These are phyloP conservation scores for Musa balbisiana DNA, from an alignment of 202 grass and related monocot species.

Conservation along the genomic window DNA sequence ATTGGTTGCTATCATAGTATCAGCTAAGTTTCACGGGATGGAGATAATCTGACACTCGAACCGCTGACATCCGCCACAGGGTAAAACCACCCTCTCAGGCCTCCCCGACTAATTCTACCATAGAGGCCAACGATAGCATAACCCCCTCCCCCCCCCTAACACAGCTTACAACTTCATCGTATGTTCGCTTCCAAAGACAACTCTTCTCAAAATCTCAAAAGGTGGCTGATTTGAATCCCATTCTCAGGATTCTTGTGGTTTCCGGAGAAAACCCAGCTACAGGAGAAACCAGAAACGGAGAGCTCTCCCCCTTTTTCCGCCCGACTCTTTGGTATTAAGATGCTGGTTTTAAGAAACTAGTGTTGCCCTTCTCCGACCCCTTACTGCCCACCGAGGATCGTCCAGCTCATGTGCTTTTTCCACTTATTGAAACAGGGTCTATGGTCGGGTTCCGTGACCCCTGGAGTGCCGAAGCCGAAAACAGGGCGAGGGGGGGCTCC, in stretches of 20 bases:
- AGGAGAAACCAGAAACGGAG: not conserved
- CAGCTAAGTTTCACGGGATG: not conserved
- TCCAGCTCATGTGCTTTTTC: not conserved
- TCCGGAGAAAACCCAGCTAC: slow-evolving; percentile 21
- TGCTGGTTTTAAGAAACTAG: slow-evolving; percentile 8
- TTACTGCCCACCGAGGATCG: not conserved
- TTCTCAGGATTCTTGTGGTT: too few relatives aligned
- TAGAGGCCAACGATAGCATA: not conserved
- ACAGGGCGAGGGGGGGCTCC: not conserved
- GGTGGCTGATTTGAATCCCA: slow-evolving; percentile 17
- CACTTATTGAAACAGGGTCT: not conserved
- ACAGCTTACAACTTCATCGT: not conserved
- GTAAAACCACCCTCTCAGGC: not conserved
- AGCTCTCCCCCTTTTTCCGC: too few relatives aligned
- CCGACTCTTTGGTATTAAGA: slow-evolving; percentile 14
- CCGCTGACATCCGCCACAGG: not conserved
- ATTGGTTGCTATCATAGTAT: not conserved
- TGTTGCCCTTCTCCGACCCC: not conserved
- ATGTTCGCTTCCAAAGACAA: not conserved
- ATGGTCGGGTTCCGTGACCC: too few relatives aligned
- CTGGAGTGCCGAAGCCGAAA: too few relatives aligned
- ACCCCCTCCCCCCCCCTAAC: not conserved
- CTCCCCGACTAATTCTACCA: not conserved
- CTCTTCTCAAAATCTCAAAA: slow-evolving; percentile 11
- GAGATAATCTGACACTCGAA: not conserved